Conservation (phyloP, 805 yeast species). For the Saccharomycopsis fermentans region DNA sequence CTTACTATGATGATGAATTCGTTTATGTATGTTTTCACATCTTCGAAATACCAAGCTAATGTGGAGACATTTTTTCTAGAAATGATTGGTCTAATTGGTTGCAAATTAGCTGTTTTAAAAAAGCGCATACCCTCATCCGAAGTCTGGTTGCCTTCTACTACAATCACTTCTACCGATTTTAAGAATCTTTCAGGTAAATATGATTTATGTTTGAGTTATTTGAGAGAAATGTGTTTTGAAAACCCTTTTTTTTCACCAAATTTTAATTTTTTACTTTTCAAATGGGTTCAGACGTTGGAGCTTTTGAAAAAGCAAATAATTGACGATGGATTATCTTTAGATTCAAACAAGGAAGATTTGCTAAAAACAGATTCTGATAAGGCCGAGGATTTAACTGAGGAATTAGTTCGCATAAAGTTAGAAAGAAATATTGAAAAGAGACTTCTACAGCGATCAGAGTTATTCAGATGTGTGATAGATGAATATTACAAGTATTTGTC, state of each 20-base stretch:
- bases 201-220: conserved; percentile 15
- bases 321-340: neutral
- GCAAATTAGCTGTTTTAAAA: conserved; percentile 33
- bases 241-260: conserved; percentile 3
- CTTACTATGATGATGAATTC: conserved; percentile 36
- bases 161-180: conserved; percentile 7
- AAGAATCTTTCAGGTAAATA: conserved; percentile 8
- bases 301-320: conserved; percentile 1
- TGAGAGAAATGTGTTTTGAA: conserved; percentile 13
- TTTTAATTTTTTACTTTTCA: conserved; percentile 16
- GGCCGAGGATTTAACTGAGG: conserved; percentile 3
- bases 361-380: neutral
- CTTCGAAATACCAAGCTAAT: conserved; percentile 29
- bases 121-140: conserved; percentile 14
- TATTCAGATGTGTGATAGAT: neutral
- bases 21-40: conserved; percentile 30
- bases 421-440: conserved; percentile 10
- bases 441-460: neutral
- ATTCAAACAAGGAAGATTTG: neutral
- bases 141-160: conserved; percentile 4
- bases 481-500: conserved; percentile 4
- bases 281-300: conserved; percentile 20
- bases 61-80: conserved; percentile 49
- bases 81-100: conserved; percentile 50
- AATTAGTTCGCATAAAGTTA: conserved; percentile 1